phyloP scores from a whole-genome alignment of 1,139 yeast species.

The Spathaspora jeffriesii region DNA sequence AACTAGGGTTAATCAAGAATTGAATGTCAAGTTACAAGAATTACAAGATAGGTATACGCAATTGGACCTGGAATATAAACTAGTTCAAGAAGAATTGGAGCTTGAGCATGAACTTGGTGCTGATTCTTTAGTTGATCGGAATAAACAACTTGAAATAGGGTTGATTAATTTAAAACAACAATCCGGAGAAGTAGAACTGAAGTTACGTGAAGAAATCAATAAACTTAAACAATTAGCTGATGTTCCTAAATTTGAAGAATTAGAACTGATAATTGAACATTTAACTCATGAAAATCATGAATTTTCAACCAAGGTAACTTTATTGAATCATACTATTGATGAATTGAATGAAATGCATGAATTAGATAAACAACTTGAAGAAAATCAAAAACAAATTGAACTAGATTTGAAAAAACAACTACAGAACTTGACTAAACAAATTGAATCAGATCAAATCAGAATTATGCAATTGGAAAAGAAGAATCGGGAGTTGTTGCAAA shows the following conservation, averaged over 20 bases:
- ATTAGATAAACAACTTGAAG: slow-evolving; percentile 65
- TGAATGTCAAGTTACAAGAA: slow-evolving; percentile 27
- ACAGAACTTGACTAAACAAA: slow-evolving; percentile 26
- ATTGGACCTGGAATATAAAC: slow-evolving; percentile 38
- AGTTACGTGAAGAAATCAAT: slow-evolving; percentile 22
- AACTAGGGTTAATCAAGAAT: slow-evolving; percentile 36
- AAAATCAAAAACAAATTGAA: slow-evolving; percentile 54
- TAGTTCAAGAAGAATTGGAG: slow-evolving; percentile 49
- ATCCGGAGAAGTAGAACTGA: slow-evolving; percentile 22
- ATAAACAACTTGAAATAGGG: slow-evolving; percentile 38
- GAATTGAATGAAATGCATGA: slow-evolving; percentile 64
- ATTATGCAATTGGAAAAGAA: slow-evolving; percentile 22
- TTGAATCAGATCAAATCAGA: slow-evolving; percentile 24
- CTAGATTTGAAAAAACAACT: slow-evolving; percentile 51
- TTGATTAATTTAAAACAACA: slow-evolving; percentile 40
- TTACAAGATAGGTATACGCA: slow-evolving; percentile 37
- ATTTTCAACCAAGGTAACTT: slow-evolving; percentile 36
- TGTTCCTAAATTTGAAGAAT: slow-evolving; percentile 40
- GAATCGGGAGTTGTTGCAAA: neutral
- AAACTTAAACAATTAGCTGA: slow-evolving; percentile 20
- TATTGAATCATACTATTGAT: slow-evolving; percentile 41
- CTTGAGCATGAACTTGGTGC: slow-evolving; percentile 35
- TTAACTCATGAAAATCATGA: slow-evolving; percentile 56
- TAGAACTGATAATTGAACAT: slow-evolving; percentile 52
- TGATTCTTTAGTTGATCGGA: slow-evolving; percentile 24